A percentile compares a stretch with the other conserved stretches of the same genome.
These are phyloP conservation scores for Aspergillus caelatus DNA, from an alignment of 2,329 filamentous ascomycete genomes.

Conservation along the genomic window DNA sequence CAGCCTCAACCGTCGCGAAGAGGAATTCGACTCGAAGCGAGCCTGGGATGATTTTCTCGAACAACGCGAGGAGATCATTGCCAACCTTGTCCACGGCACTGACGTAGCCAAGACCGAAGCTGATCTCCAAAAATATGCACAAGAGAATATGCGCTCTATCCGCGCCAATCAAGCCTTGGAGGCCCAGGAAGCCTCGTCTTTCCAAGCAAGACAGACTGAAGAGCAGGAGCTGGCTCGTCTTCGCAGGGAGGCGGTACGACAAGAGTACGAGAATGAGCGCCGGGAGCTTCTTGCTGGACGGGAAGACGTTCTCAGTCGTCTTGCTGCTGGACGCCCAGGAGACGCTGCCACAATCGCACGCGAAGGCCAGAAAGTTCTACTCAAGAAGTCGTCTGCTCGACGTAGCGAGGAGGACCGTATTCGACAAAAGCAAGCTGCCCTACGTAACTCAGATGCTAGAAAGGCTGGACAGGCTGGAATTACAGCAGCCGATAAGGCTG, in stretches of 20 bases:
- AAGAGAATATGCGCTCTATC: slow-evolving; percentile 67
- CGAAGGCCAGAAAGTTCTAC: slow-evolving; percentile 61
- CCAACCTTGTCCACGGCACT: slow-evolving; percentile 76
- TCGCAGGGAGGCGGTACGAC: slow-evolving; percentile 63
- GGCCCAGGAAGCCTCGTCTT: slow-evolving; percentile 50
- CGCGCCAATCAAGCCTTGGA: slow-evolving; percentile 53
- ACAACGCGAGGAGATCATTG: slow-evolving; percentile 85
- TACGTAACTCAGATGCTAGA: slow-evolving; percentile 38
- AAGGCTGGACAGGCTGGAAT: slow-evolving; percentile 24
- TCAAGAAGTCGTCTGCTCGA: slow-evolving; percentile 70
- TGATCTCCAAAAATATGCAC: slow-evolving; percentile 69
- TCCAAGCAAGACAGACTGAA: slow-evolving; percentile 52
- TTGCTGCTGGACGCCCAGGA: slow-evolving; percentile 64
- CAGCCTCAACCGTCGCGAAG: slow-evolving; percentile 85
- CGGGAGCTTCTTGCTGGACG: slow-evolving; percentile 64
- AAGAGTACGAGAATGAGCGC: slow-evolving; percentile 73
- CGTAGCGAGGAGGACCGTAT: slow-evolving; percentile 58
- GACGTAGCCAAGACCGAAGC: slow-evolving; percentile 67
- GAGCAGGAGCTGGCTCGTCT: slow-evolving; percentile 69
- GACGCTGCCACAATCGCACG: slow-evolving; percentile 60
- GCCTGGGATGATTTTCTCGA: slow-evolving; percentile 95
- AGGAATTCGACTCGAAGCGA: slow-evolving; percentile 83
- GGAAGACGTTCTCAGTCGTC: slow-evolving; percentile 69
- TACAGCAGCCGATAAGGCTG: slow-evolving; percentile 29
- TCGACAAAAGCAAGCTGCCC: slow-evolving; percentile 47